Conservation (phyloP, 2,329 filamentous ascomycete genomes). For the Aspergillus neoniger region DNA sequence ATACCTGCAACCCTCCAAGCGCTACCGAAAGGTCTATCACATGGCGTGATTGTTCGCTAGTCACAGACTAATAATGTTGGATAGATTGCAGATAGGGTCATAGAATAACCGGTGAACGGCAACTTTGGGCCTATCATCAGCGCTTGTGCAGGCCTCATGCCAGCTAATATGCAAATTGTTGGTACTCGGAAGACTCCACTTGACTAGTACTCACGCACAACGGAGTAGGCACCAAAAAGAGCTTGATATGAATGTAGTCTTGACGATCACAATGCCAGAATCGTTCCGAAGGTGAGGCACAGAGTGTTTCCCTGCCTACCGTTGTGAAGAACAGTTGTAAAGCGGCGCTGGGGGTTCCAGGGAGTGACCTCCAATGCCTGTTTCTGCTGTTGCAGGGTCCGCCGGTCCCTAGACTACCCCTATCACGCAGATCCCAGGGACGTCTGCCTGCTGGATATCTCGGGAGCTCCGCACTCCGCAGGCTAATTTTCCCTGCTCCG, state of each 20-base stretch:
- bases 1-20: background rate
- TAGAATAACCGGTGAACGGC: background rate
- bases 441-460: background rate
- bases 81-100: background rate
- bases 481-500: background rate
- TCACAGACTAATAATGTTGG: background rate
- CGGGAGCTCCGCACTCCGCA: constrained; percentile 3
- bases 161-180: background rate
- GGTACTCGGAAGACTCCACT: background rate
- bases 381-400: background rate
- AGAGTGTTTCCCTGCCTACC: background rate
- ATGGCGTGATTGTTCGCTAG: background rate
- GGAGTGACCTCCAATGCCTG: background rate
- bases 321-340: background rate
- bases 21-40: background rate
- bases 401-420: constrained; percentile 4
- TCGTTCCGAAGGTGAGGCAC: too few relatives aligned
- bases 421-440: constrained; percentile 11
- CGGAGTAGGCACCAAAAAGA: background rate
- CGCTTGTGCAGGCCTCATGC: background rate
- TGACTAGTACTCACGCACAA: background rate
- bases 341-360: background rate
- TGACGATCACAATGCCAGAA: background rate
- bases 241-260: background rate
- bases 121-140: background rate